These are phyloP conservation scores for Mucor indicus DNA, from an alignment of 371 early-diverging fungal genomes.

Conservation along the genomic window DNA sequence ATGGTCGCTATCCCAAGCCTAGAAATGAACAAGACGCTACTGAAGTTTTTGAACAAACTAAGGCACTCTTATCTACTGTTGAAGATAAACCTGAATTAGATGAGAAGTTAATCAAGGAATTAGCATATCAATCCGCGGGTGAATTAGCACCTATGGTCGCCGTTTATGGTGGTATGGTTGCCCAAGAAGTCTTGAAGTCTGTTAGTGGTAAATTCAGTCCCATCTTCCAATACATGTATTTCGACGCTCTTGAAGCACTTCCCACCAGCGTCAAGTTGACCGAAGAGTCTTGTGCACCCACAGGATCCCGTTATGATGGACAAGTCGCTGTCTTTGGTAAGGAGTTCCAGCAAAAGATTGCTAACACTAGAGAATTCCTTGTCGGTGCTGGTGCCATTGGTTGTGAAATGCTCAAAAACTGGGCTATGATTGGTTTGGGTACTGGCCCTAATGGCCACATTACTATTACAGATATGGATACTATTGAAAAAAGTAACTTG, in stretches of 20 bases:
- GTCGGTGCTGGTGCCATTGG: conserved; percentile 99
- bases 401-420: conserved; percentile 99
- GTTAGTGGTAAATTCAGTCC: conserved; percentile 96
- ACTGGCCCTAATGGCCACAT: conserved; percentile 83
- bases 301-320: conserved; percentile 90
- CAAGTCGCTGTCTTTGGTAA: conserved; percentile 96
- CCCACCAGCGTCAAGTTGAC: conserved; percentile 64
- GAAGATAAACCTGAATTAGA: conserved; percentile 74
- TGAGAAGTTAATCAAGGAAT: conserved; percentile 84
- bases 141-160: conserved; percentile 97
- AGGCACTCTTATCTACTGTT: conserved; percentile 46
- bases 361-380: conserved; percentile 90
- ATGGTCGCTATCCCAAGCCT: conserved; percentile 52
- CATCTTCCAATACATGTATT: conserved; percentile 95
- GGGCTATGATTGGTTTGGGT: conserved; percentile 99
- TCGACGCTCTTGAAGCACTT: conserved; percentile 96
- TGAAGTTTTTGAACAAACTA: conserved; percentile 57
- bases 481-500: conserved; percentile 97
- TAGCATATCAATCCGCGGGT: conserved; percentile 86
- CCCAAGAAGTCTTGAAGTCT: conserved; percentile 99
- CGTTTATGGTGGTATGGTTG: conserved; percentile 97
- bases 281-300: conserved; percentile 75
- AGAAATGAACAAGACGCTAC: conserved; percentile 68
- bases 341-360: conserved; percentile 86
- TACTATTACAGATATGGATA: conserved; percentile 99